These are phyloP conservation scores for Jimgerdemannia flammicorona DNA, from an alignment of 192 early-diverging fungal genomes.

Conservation along the genomic window DNA sequence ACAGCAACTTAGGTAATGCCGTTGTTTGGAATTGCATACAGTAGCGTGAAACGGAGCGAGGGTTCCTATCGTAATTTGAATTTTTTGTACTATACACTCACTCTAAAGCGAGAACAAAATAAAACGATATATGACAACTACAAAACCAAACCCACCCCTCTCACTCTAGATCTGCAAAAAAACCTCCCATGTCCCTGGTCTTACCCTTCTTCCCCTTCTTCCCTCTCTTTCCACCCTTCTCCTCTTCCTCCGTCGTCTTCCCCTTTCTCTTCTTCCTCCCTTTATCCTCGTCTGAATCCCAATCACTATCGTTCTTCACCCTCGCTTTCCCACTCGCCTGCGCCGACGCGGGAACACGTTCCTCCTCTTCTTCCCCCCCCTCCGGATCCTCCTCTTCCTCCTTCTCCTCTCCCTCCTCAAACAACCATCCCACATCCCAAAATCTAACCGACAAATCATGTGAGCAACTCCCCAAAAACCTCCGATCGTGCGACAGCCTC, in stretches of 20 bases:
- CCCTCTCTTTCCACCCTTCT: neutral
- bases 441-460: conserved; percentile 87
- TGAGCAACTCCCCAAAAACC: conserved; percentile 75
- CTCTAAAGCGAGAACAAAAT: neutral
- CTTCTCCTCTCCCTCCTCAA: conserved; percentile 39
- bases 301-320: neutral
- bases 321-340: neutral
- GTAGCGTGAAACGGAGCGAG: no score
- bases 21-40: no score
- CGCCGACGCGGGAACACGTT: neutral
- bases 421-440: conserved; percentile 77
- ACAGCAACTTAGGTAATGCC: no score
- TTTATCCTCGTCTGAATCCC: neutral
- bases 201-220: conserved; percentile 3
- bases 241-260: conserved; percentile 1
- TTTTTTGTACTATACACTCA: no score
- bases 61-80: no score
- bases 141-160: neutral
- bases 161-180: neutral
- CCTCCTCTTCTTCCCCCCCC: conserved; percentile 40
- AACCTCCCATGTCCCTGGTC: neutral
- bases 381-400: conserved; percentile 43
- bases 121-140: neutral
- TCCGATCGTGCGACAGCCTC: conserved; percentile 62
- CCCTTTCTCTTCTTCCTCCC: neutral